These are phyloP conservation scores for peach (Prunus persica) DNA, from an alignment of 306 rosid species.

Conservation along the genomic window DNA sequence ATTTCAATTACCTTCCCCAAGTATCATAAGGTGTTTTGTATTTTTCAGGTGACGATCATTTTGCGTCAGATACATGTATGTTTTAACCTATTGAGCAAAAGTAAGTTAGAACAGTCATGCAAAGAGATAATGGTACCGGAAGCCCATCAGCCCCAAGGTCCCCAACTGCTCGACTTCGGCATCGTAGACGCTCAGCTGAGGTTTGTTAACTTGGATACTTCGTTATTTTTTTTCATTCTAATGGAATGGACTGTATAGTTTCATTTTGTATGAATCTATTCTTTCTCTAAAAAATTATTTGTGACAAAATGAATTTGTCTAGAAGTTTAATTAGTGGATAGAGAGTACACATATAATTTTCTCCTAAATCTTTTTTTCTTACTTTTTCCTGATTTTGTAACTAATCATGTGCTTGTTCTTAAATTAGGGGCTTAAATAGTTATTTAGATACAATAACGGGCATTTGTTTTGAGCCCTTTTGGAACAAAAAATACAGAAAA, in stretches of 20 bases:
- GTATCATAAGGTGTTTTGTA: conserved; percentile 5
- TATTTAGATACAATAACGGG: background rate
- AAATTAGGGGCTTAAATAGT: background rate
- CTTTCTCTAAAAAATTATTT: background rate
- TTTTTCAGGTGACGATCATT: conserved; percentile 43
- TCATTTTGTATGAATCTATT: background rate
- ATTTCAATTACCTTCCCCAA: background rate
- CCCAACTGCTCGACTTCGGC: conserved; percentile 46
- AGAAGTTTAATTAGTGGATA: background rate
- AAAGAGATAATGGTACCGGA: conserved; percentile 43
- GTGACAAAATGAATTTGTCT: background rate
- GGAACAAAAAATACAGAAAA: background rate
- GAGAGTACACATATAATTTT: background rate
- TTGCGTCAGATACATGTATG: conserved; percentile 27
- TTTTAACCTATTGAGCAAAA: conserved; percentile 29
- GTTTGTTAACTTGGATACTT: conserved; percentile 33
- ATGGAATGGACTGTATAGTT: background rate
- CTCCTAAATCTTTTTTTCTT: background rate
- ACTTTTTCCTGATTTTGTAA: background rate
- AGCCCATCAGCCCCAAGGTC: conserved; percentile 30
- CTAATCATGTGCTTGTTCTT: background rate
- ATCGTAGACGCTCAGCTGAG: conserved; percentile 81
- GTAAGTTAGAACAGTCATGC: conserved; percentile 49
- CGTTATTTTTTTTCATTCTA: background rate
- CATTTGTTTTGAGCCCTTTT: background rate